Percentiles rank a stretch among this genome's conserved stretches.
phyloP scores from a whole-genome alignment of 441 rosid genomes.

The Jatropha podagrica region DNA sequence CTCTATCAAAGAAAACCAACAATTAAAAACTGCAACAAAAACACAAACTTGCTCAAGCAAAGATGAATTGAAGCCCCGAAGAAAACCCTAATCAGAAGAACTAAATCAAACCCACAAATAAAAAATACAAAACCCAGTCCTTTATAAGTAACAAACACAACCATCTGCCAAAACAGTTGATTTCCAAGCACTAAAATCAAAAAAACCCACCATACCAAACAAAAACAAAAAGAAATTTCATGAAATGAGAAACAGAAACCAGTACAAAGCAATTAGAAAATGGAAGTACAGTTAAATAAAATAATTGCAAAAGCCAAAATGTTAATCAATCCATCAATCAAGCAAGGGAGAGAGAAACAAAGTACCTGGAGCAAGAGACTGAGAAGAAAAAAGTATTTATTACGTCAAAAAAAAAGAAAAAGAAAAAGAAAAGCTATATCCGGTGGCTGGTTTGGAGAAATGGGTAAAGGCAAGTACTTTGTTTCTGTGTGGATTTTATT shows the following conservation, averaged over 20 bases:
- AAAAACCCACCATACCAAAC: neutral
- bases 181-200: neutral
- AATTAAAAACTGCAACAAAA: neutral
- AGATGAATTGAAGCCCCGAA: no score
- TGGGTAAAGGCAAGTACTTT: neutral
- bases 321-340: neutral
- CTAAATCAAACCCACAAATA: conserved; percentile 14
- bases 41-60: neutral
- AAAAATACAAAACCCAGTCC: conserved; percentile 15
- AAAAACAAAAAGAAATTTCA: neutral
- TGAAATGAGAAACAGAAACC: neutral
- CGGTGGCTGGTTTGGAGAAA: neutral
- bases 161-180: conserved; percentile 13
- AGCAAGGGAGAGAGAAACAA: neutral
- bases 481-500: no score
- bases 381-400: neutral
- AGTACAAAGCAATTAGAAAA: neutral
- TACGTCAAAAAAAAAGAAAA: neutral
- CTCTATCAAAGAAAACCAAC: neutral
- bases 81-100: conserved; percentile 21
- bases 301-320: neutral
- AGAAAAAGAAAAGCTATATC: neutral
- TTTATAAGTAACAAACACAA: conserved; percentile 18
- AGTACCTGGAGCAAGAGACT: conserved; percentile 18
- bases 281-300: neutral